These are phyloP conservation scores for Elsinoe necatrix DNA, from an alignment of 2,329 filamentous ascomycete genomes.

Conservation along the genomic window DNA sequence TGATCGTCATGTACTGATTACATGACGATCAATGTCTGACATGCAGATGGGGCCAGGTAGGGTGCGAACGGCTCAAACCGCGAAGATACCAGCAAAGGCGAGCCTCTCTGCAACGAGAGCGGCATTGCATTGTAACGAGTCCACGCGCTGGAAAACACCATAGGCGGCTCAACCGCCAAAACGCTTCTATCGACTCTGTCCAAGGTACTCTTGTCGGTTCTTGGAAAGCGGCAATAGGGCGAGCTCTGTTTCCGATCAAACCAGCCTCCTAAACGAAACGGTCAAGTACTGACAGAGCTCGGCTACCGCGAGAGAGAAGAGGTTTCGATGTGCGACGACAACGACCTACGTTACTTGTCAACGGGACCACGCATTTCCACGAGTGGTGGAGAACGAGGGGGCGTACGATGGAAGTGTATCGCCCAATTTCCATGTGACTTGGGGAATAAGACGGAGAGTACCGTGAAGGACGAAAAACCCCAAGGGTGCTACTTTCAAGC, in stretches of 20 bases:
- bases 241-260: not conserved
- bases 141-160: constrained; percentile 2
- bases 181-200: constrained; percentile 1
- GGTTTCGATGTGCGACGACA: not conserved
- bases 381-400: not conserved
- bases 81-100: not conserved
- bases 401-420: not conserved
- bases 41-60: constrained; percentile 1
- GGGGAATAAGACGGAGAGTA: not conserved
- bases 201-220: not conserved
- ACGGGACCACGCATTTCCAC: not conserved
- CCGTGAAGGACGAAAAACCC: not conserved
- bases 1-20: not conserved
- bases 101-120: not conserved
- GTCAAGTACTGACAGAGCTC: not conserved
- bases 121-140: not conserved
- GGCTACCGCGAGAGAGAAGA: not conserved
- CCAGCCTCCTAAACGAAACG: not conserved
- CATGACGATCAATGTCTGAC: constrained; percentile 7
- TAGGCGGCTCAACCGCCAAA: not conserved
- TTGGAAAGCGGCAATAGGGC: not conserved
- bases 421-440: not conserved
- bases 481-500: no score
- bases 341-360: not conserved
- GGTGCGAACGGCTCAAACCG: not conserved